Percentiles rank a stretch among this genome's conserved stretches.
Conservation (phyloP, 306 rosid genomes). For the Alnus rubra region DNA sequence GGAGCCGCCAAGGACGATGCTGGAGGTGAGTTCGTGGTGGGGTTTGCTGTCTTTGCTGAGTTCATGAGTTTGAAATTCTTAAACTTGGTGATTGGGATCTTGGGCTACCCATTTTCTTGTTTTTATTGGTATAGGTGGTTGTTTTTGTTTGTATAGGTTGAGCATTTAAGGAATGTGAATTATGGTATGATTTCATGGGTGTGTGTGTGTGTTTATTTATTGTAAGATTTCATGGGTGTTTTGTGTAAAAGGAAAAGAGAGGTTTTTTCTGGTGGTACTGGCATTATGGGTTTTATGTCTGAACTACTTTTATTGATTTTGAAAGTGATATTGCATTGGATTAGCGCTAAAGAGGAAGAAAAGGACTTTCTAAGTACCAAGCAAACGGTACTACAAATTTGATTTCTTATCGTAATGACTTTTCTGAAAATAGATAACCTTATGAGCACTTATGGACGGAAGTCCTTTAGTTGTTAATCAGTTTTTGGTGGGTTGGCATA, state of each 20-base stretch:
- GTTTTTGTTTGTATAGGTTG: neutral
- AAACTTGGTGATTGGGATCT: conserved; percentile 24
- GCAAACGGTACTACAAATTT: neutral
- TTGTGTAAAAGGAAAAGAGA: neutral
- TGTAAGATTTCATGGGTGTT: neutral
- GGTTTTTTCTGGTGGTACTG: neutral
- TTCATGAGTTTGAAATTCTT: neutral
- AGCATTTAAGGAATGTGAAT: conserved; percentile 1
- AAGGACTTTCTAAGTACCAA: neutral
- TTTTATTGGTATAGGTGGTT: neutral
- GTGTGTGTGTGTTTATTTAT: too few relatives aligned
- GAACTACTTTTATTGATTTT: conserved; percentile 9
- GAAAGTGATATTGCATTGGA: conserved; percentile 17
- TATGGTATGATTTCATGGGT: neutral
- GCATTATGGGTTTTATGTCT: conserved; percentile 3
- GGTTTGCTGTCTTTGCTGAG: conserved; percentile 8
- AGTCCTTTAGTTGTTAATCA: neutral
- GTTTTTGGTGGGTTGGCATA: neutral
- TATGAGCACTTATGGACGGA: neutral
- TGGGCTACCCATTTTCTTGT: neutral
- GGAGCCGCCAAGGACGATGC: conserved; percentile 58
- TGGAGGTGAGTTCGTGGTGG: conserved; percentile 51
- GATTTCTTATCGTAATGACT: neutral
- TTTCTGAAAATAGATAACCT: neutral
- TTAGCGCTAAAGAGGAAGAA: neutral